phyloP scores from a whole-genome alignment of 2,329 filamentous ascomycete genomes.

The Aspergillus amoenus region DNA sequence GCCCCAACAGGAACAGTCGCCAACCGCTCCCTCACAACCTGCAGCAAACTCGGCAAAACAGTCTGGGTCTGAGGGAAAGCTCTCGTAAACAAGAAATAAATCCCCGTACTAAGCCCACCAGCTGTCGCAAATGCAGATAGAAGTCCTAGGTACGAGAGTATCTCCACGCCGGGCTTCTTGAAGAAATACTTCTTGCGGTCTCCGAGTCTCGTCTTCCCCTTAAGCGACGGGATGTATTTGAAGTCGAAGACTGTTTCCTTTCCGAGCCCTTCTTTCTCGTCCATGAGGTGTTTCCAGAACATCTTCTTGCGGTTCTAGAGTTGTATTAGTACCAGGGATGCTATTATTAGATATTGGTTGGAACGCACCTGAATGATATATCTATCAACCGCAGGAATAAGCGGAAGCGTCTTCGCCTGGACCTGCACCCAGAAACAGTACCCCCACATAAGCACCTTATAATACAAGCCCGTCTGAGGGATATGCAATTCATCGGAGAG shows the following conservation, averaged over 20 bases:
- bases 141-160: slow-evolving; percentile 22
- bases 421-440: slow-evolving; percentile 55
- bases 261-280: slow-evolving; percentile 63
- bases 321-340: not conserved
- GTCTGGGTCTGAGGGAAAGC: not conserved
- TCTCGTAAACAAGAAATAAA: not conserved
- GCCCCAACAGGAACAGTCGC: not conserved
- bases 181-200: slow-evolving; percentile 20
- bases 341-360: not conserved
- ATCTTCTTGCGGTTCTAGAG: slow-evolving; percentile 44
- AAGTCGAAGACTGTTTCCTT: slow-evolving; percentile 67
- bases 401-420: not conserved
- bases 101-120: not conserved
- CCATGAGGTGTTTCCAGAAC: slow-evolving; percentile 60
- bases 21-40: not conserved
- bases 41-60: not conserved
- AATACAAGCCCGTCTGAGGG: slow-evolving; percentile 55
- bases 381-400: slow-evolving; percentile 48
- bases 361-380: slow-evolving; percentile 50
- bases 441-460: slow-evolving; percentile 59
- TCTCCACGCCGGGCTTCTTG: slow-evolving; percentile 23
- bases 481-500: slow-evolving; percentile 62
- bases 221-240: slow-evolving; percentile 52
- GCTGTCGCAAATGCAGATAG: slow-evolving; percentile 16
- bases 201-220: slow-evolving; percentile 23